These are phyloP conservation scores for Globisporangium mamillatum DNA, from an alignment of 352 stramenopile species.

Conservation along the genomic window DNA sequence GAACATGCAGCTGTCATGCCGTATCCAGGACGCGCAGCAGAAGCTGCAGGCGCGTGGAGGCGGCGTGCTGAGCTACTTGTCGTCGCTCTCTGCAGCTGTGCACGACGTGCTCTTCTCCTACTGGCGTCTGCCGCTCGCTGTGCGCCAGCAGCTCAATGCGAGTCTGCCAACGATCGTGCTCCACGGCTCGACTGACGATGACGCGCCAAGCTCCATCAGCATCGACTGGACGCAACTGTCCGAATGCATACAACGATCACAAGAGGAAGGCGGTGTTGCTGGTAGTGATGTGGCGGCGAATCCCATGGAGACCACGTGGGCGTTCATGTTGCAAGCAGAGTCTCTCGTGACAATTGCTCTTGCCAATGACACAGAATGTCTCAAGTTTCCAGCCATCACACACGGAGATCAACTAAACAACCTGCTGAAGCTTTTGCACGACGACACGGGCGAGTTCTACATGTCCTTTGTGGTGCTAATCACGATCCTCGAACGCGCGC, in stretches of 20 bases:
- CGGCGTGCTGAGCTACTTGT: slow-evolving; percentile 11
- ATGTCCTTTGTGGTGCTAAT: slow-evolving; percentile 50
- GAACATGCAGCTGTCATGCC: background rate
- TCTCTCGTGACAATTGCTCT: background rate
- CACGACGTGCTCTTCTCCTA: slow-evolving; percentile 46
- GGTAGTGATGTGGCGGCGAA: slow-evolving; percentile 4
- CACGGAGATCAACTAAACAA: slow-evolving; percentile 21
- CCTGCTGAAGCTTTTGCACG: slow-evolving; percentile 24
- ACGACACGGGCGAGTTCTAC: slow-evolving; percentile 46
- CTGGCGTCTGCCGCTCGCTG: slow-evolving; percentile 34
- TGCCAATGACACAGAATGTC: background rate
- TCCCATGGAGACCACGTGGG: slow-evolving; percentile 34
- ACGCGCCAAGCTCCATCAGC: background rate
- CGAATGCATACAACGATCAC: slow-evolving; percentile 8
- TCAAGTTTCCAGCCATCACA: background rate
- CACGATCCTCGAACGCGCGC: slow-evolving; percentile 55
- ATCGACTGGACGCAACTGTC: slow-evolving; percentile 28
- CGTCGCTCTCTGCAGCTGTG: slow-evolving; percentile 47
- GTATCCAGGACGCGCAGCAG: slow-evolving; percentile 5
- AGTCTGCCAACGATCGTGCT: slow-evolving; percentile 22
- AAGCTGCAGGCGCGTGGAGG: background rate
- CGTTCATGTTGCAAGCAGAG: slow-evolving; percentile 39
- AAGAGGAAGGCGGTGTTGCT: background rate
- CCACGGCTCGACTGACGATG: slow-evolving; percentile 11
- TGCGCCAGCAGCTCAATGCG: slow-evolving; percentile 15